phyloP scores from a whole-genome alignment of 2,329 filamentous ascomycete species.

The Aspergillus novofumigatus region DNA sequence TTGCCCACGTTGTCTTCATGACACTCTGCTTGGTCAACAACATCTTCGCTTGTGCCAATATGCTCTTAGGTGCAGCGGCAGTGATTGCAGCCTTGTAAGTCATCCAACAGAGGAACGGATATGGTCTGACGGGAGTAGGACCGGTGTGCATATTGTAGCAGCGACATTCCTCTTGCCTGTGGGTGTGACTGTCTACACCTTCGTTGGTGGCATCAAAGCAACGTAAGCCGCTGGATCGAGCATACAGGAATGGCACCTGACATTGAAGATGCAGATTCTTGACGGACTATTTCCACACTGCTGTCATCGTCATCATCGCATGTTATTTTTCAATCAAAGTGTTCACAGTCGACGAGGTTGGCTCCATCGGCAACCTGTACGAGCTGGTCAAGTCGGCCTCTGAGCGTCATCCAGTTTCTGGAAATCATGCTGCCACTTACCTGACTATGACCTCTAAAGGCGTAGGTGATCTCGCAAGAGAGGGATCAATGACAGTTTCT shows the following conservation, averaged over 20 bases:
- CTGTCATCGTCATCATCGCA: constrained; percentile 50
- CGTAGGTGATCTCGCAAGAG: constrained; percentile 31
- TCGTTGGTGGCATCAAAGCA: constrained; percentile 40
- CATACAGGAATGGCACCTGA: neutral
- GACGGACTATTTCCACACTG: constrained; percentile 54
- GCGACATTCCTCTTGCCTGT: constrained; percentile 45
- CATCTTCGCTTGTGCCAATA: constrained; percentile 51
- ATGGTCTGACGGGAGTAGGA: constrained; percentile 23
- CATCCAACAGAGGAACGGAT: accelerated
- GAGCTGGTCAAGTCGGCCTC: constrained; percentile 48
- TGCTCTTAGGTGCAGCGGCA: constrained; percentile 47
- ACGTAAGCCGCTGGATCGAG: constrained; percentile 19
- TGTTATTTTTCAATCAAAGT: constrained; percentile 50
- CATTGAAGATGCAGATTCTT: constrained; percentile 30
- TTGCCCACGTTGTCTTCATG: constrained; percentile 51
- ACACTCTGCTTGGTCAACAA: constrained; percentile 52
- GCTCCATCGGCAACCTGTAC: constrained; percentile 47
- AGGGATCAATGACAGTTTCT: too few species aligned
- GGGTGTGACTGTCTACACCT: constrained; percentile 38
- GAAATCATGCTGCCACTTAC: constrained; percentile 52
- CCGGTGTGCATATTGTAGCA: constrained; percentile 49
- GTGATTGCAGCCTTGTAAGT: constrained; percentile 38
- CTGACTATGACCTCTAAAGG: constrained; percentile 54
- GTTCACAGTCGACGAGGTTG: constrained; percentile 43
- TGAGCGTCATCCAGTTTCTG: constrained; percentile 44